A percentile compares a stretch with the other conserved stretches of the same genome.
Evolutionary conservation across 352 stramenopile genomes (phyloP).

Genomic region (Phytophthora hybrid): DNA sequence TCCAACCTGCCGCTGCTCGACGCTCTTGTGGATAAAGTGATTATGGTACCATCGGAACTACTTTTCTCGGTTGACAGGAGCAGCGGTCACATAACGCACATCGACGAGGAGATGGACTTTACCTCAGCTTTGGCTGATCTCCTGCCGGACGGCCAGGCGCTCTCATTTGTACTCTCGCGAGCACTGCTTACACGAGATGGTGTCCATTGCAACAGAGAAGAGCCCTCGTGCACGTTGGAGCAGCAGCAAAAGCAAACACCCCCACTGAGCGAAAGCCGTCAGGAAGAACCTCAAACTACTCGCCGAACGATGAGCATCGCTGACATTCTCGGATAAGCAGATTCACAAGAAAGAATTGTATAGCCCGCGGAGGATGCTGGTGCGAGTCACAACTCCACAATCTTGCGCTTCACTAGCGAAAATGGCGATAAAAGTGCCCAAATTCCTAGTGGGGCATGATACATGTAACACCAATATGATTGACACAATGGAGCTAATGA

Average conservation of each 20-base stretch:
- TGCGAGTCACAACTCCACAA: background rate
- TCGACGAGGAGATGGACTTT: constrained; percentile 18
- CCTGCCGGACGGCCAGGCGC: constrained; percentile 6
- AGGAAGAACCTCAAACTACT: background rate
- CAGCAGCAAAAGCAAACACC: background rate
- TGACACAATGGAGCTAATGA: background rate
- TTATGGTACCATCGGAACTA: constrained; percentile 15
- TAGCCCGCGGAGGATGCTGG: background rate
- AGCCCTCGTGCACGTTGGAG: background rate
- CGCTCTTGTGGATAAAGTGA: constrained; percentile 12
- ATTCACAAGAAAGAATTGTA: background rate
- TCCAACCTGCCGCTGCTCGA: constrained; percentile 8
- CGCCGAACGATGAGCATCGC: constrained; percentile 2
- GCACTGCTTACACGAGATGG: constrained; percentile 2
- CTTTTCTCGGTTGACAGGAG: constrained; percentile 6
- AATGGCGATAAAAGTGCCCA: constrained; percentile 3
- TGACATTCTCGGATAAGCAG: constrained; percentile 3
- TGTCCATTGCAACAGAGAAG: background rate
- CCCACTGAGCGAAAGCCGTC: background rate
- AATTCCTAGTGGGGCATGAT: background rate
- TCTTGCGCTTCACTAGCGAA: background rate
- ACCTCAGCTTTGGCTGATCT: constrained; percentile 6
- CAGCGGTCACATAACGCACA: constrained; percentile 1
- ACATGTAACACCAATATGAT: background rate
- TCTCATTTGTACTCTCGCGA: background rate